Evolutionary conservation across 192 early-diverging fungal species (phyloP), one percentile per base, ranked within the genome.

Genomic region (Rhizoclosmatium globosum): DNA sequence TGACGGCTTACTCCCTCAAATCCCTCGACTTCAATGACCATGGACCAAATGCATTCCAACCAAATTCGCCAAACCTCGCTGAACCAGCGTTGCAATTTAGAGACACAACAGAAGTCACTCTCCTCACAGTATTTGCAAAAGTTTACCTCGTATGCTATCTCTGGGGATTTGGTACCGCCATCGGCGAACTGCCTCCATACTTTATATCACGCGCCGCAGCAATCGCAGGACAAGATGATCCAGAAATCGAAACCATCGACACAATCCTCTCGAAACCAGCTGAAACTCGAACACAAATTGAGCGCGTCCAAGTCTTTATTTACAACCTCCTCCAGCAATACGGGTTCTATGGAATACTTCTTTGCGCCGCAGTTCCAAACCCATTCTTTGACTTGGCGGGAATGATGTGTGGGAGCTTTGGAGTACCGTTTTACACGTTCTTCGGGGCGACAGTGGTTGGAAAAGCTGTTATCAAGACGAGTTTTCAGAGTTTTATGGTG

Each of bases 321-420:
- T 88, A 93, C 85, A 75, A 87, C 13, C 75, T 95, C 45, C 87
- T 98, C 78, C 89, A 89, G 70, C 87, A 86, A 2, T 84, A 95
- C 21, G 97, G 95, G 0, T 98, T 98, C 79, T 89, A 90, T 67
- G 97, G 95, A 57, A 98, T 98, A 42, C 88, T 98, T 41, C 71
- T 96, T 2, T 95, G 92, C 84, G 97, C 97, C 31, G 96, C 95
- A 23, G 93, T 94, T 71, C 97, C 97, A n/a, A 98, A 98, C 70
- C 96, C 96, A 15, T 84, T 98, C 56, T 98, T 98, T 84, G 97
- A 98, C 76, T 87, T 98, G 47, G 97, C 97, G 47, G 97, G 97
- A 23, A 97, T 98, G 56, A 92, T 96, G 3, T 97, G 96, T 78
- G 97, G 97, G 0, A 93, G 95, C 79, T 97, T 96, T 78, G 80